phyloP scores from a whole-genome alignment of 2,329 filamentous ascomycete genomes.

The Truncatella angustata region DNA sequence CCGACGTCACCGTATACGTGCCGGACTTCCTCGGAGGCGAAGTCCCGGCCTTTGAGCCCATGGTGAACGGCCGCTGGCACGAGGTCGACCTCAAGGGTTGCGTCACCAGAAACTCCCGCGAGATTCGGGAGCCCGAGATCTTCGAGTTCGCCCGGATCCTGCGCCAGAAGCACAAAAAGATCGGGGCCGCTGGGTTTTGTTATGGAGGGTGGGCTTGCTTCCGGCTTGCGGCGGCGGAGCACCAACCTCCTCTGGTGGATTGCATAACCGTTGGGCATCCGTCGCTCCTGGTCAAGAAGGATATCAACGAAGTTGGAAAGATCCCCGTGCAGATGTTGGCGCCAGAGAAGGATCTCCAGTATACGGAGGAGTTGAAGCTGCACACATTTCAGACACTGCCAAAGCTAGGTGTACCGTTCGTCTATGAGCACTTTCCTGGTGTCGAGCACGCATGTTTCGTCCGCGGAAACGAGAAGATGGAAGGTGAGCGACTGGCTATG shows the following conservation, averaged over 20 bases:
- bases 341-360: constrained; percentile 39
- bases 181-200: constrained; percentile 44
- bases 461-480: constrained; percentile 37
- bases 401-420: constrained; percentile 37
- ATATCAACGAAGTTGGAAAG: constrained; percentile 39
- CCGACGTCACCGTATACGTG: constrained; percentile 1
- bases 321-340: constrained; percentile 42
- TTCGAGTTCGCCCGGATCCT: constrained; percentile 31
- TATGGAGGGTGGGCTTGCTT: constrained; percentile 46
- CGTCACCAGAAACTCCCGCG: constrained; percentile 32
- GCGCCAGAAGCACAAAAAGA: constrained; percentile 27
- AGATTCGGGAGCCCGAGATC: constrained; percentile 37
- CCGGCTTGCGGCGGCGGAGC: constrained; percentile 26
- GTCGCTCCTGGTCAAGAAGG: constrained; percentile 35
- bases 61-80: not conserved
- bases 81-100: constrained; percentile 22
- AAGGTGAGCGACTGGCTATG: constrained; percentile 42
- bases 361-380: constrained; percentile 43
- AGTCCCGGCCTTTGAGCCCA: not conserved
- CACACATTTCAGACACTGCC: constrained; percentile 38
- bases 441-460: constrained; percentile 44
- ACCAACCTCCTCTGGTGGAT: constrained; percentile 37
- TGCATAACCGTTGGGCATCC: constrained; percentile 41
- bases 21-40: constrained; percentile 20
- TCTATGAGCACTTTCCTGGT: constrained; percentile 51